A percentile compares a stretch with the other conserved stretches of the same genome.
Conservation (phyloP, 2,329 filamentous ascomycete genomes). For the Lojkania enalia region DNA sequence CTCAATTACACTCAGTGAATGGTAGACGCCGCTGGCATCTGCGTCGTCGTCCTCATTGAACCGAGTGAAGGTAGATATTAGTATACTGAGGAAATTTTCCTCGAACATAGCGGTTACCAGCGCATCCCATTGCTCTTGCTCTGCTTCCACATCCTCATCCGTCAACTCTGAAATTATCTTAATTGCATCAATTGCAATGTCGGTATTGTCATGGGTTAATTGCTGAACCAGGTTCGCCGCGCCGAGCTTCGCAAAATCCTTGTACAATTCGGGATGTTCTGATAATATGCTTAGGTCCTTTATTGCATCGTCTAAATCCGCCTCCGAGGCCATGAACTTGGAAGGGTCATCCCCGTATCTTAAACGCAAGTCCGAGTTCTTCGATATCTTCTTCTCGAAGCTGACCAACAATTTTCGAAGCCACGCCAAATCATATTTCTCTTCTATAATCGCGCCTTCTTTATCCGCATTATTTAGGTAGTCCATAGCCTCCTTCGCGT, state of each 20-base stretch:
- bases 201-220: constrained; percentile 92
- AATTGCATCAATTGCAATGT: constrained; percentile 89
- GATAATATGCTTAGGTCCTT: constrained; percentile 83
- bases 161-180: constrained; percentile 90
- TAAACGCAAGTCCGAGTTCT: constrained; percentile 86
- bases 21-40: constrained; percentile 84
- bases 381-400: constrained; percentile 88
- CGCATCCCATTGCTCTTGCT: constrained; percentile 77
- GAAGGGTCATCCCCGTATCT: constrained; percentile 79
- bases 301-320: constrained; percentile 85
- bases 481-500: constrained; percentile 82
- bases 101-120: constrained; percentile 66
- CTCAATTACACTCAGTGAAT: constrained; percentile 79
- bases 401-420: constrained; percentile 76
- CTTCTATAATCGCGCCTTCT: constrained; percentile 58
- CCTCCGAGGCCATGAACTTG: constrained; percentile 83
- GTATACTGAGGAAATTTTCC: constrained; percentile 71
- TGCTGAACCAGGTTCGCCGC: constrained; percentile 74
- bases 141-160: constrained; percentile 86
- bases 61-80: constrained; percentile 77
- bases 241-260: constrained; percentile 75
- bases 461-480: constrained; percentile 75
- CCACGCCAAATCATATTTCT: constrained; percentile 84
- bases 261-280: constrained; percentile 82
- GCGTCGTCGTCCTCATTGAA: constrained; percentile 73